Base-by-base conservation (phyloP, 768 basidiomycete genomes). In the Lentinula edodes region DNA sequence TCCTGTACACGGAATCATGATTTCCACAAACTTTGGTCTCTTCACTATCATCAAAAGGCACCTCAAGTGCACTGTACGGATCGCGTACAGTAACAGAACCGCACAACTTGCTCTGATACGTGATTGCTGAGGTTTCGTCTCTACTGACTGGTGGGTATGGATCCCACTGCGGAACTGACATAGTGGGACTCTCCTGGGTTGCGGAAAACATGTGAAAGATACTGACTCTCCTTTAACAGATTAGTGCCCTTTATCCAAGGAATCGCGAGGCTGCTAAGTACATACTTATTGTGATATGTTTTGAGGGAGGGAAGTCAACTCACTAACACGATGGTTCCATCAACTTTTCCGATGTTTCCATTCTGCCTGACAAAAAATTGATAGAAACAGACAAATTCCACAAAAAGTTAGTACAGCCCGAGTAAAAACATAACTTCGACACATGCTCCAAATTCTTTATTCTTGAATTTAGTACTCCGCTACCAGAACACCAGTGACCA, bases 11-110 rank as follows among this genome's bases (percentile, higher is more conserved):
- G 16, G 36, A 15, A 35, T 20, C 3, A 34, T n/a, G 54, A 16
- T 39, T 39, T 56, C n/a, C 6, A 57, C 55, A 13, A 13, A 57
- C 55, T 57, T 57, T 57, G 23, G 39, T 57, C 41, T 57, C 41
- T 41, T 38, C 55, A 39, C 39, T 43, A 18, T 57, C 55, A 39
- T 57, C 34, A 18, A 39, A 43, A 23, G 55, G 55, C 28, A 43
- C 38, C 32, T 57, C 55, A 9, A 57, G 55, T 41, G 36, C 36
- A 18, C 39, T 43, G 20, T 57, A 57, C 10, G 55, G 55, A 42
- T 57, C 55, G 5, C n/a, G 55, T 39, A 57, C 55, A 42, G 55
- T 57, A 20, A 57, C 55, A 23, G 55, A 57, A 12, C 55, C 55
- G 20, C 42, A 39, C 20, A 57, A 39, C 15, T 42, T 42, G 39